Conservation (phyloP, 2,329 filamentous ascomycete genomes). For the Xylaria sp. region DNA sequence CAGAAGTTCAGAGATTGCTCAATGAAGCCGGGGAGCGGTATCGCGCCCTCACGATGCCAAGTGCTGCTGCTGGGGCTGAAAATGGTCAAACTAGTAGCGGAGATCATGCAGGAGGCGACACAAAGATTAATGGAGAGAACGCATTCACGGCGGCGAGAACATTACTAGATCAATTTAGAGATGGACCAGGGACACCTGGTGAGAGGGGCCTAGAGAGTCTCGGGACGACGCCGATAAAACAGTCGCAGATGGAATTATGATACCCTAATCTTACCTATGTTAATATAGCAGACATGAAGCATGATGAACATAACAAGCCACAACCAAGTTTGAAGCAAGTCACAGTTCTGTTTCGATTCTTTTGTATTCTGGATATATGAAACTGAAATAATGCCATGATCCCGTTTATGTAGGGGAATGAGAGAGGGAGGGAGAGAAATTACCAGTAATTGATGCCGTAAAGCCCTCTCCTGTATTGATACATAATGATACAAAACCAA, state of each 20-base stretch:
- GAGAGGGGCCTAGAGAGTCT: slow-evolving; percentile 61
- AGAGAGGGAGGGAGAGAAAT: slow-evolving; percentile 2
- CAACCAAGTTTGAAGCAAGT: not conserved
- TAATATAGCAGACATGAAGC: not conserved
- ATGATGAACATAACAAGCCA: not conserved
- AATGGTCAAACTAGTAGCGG: not conserved
- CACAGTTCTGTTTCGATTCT: slow-evolving; percentile 5
- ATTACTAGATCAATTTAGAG: slow-evolving; percentile 44
- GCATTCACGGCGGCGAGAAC: slow-evolving; percentile 44
- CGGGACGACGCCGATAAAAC: slow-evolving; percentile 56
- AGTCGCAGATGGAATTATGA: slow-evolving; percentile 50
- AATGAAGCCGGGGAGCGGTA: slow-evolving; percentile 83
- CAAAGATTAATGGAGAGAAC: slow-evolving; percentile 15
- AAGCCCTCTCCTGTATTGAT: slow-evolving; percentile 29
- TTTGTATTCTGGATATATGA: slow-evolving; percentile 27
- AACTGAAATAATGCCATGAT: slow-evolving; percentile 35
- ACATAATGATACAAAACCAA: slow-evolving; percentile 41
- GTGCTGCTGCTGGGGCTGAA: slow-evolving; percentile 10
- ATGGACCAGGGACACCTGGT: slow-evolving; percentile 39
- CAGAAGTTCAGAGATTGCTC: slow-evolving; percentile 81
- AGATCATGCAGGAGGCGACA: slow-evolving; percentile 11
- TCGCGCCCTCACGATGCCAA: slow-evolving; percentile 53
- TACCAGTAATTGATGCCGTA: slow-evolving; percentile 27
- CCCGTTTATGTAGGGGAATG: slow-evolving; percentile 26
- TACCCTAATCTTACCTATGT: slow-evolving; percentile 33